Conservation (phyloP, 2,329 filamentous ascomycete genomes). For the Daldinia sp. region DNA sequence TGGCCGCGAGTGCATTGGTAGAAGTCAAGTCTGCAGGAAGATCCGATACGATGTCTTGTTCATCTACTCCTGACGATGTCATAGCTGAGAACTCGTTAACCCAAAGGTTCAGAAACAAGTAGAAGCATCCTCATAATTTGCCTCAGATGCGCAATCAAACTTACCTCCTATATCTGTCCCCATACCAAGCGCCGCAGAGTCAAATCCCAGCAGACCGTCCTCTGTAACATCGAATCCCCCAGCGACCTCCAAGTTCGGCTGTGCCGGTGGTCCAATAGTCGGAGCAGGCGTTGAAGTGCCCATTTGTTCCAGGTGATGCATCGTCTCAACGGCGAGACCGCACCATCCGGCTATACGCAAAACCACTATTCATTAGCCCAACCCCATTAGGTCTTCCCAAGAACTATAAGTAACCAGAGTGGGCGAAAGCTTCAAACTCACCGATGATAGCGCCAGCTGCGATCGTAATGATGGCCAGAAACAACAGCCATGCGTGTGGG, state of each 20-base stretch:
- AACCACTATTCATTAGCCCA: slow-evolving; percentile 10
- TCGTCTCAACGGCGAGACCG: slow-evolving; percentile 37
- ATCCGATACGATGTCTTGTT: not conserved
- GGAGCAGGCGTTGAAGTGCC: not conserved
- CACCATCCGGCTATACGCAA: slow-evolving; percentile 41
- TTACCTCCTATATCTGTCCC: slow-evolving; percentile 16
- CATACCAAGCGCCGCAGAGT: not conserved
- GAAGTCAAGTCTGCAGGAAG: not conserved
- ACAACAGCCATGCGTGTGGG: slow-evolving; percentile 39
- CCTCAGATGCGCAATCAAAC: not conserved
- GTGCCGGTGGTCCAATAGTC: slow-evolving; percentile 5
- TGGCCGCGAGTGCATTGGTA: not conserved
- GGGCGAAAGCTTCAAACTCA: slow-evolving; percentile 23
- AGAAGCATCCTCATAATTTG: not conserved
- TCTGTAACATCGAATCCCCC: slow-evolving; percentile 3
- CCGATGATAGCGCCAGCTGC: slow-evolving; percentile 28
- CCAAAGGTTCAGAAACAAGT: not conserved
- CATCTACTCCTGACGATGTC: not conserved
- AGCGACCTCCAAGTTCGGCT: slow-evolving; percentile 1
- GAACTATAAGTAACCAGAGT: not conserved
- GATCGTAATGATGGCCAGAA: slow-evolving; percentile 34
- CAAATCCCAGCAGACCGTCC: not conserved
- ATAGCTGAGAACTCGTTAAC: not conserved
- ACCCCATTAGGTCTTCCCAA: not conserved
- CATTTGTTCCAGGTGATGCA: slow-evolving; percentile 16